A percentile compares a stretch with the other conserved stretches of the same genome.
Conservation (phyloP, 306 rosid species). For the Gastrolobium bilobum region DNA sequence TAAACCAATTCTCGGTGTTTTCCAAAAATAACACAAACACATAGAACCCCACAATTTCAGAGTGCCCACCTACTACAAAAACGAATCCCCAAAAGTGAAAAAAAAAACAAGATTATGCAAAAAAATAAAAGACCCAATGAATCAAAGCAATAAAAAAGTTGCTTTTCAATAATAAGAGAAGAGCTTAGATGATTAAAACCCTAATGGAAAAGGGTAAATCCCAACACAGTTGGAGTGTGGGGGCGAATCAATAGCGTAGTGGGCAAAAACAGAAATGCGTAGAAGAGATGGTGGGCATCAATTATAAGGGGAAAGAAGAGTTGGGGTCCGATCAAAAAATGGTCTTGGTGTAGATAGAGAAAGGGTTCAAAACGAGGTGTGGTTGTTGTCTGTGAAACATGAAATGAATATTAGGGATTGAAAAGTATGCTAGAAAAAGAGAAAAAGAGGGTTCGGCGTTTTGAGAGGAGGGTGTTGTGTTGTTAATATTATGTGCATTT, state of each 20-base stretch:
- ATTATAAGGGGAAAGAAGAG: conserved; percentile 43
- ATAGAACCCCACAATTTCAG: conserved; percentile 51
- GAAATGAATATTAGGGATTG: conserved; percentile 60
- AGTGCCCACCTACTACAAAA: conserved; percentile 40
- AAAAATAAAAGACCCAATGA: conserved; percentile 54
- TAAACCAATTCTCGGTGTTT: conserved; percentile 41
- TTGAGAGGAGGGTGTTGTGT: conserved; percentile 29
- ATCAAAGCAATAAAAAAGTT: conserved; percentile 30
- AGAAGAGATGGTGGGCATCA: conserved; percentile 45
- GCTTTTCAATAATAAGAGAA: conserved; percentile 24
- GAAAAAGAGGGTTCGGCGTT: conserved; percentile 57
- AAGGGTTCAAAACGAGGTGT: conserved; percentile 52
- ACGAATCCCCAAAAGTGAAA: conserved; percentile 24
- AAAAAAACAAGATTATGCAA: conserved; percentile 39
- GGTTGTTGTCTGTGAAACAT: not conserved
- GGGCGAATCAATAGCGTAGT: conserved; percentile 59
- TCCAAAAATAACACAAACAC: conserved; percentile 33
- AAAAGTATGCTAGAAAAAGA: conserved; percentile 50
- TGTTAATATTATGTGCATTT: conserved; percentile 48
- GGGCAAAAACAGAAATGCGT: conserved; percentile 53
- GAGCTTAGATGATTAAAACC: conserved; percentile 61
- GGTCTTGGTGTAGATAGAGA: conserved; percentile 54
- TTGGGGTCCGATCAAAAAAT: conserved; percentile 66
- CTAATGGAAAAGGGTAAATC: conserved; percentile 58
- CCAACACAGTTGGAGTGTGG: conserved; percentile 57